Evolutionary conservation across 345 rosid genomes (phyloP), one percentile per base, ranked within the genome.

Genomic region (Toxicodendron radicans): DNA sequence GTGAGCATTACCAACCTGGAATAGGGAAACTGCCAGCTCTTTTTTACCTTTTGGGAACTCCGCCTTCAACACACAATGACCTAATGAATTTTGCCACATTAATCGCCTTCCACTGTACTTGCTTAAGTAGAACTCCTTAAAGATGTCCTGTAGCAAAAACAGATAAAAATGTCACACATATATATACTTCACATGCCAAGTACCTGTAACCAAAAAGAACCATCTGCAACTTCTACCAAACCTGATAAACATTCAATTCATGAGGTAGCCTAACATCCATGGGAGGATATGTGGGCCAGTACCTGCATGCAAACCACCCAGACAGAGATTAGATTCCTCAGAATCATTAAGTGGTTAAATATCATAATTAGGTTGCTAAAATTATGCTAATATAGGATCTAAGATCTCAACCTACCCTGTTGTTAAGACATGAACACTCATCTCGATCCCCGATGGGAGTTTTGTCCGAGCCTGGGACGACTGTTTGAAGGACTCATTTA

Each of bases 231-330:
- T 69, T 76, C 64, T n/a, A 60, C 75, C 80, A 75, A 70, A 91
- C 99, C 99, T 95, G 98, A 80, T 95, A 93, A 46, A 95, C 97
- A 85, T 93, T 93, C 78, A 95, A 82, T 79, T 95, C 99, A 77
- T 90, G 98, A 80, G 99, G 99, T 76, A 95, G 97, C 82, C 97
- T 91, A 54, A 95, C 97, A 85, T 90, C 95, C 98, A 95, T 93
- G 52, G 97, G 99, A 21, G 99, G 97, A 84, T 95, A 95, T 35
- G 98, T 95, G 71, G 99, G 99, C 99, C 99, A 95, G 84, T 91
- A 95, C 77, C 99, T 95, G 83, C 82, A 88, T 68, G 48, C 70
- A 73, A 80, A 38, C 20, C 75, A 84, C 32, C 70, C 27, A 80
- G 78, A 27, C 3, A 70, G 10, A 33, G 58, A 66, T 64, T 45